These are phyloP conservation scores for Hypoxylon intermedium DNA, from an alignment of 495 filamentous ascomycete genomes.

Conservation along the genomic window DNA sequence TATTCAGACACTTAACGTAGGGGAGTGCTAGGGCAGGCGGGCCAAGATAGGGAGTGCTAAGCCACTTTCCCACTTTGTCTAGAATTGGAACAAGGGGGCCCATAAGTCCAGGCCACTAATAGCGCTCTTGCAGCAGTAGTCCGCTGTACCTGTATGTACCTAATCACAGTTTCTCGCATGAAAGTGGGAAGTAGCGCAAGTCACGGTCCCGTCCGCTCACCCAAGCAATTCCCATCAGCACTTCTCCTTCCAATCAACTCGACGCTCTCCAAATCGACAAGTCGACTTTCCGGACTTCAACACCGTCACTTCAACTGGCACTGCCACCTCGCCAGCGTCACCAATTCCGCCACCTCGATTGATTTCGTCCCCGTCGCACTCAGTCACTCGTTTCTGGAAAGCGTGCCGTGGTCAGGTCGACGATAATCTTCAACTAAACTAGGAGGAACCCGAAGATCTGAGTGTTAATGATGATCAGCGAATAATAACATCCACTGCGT, in stretches of 20 bases:
- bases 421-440: slow-evolving; percentile 15
- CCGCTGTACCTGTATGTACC: no score
- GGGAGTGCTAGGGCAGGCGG: slow-evolving; percentile 12
- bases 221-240: slow-evolving; percentile 28
- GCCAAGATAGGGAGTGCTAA: neutral
- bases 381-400: slow-evolving; percentile 42
- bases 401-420: slow-evolving; percentile 25
- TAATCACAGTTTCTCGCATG: no score
- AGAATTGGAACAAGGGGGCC: slow-evolving; percentile 6
- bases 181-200: neutral
- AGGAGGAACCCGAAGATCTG: neutral
- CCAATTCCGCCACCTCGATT: slow-evolving; percentile 25
- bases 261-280: slow-evolving; percentile 11
- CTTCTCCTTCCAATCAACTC: slow-evolving; percentile 33
- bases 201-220: slow-evolving; percentile 30
- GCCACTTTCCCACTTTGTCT: slow-evolving; percentile 15
- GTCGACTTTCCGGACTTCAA: slow-evolving; percentile 35
- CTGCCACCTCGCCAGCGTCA: slow-evolving; percentile 32
- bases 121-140: no score
- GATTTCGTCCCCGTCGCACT: slow-evolving; percentile 19
- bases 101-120: slow-evolving; percentile 20
- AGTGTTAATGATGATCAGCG: no score
- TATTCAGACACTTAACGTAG: slow-evolving; percentile 28
- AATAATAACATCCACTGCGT: neutral
- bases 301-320: slow-evolving; percentile 32